Conservation (phyloP, 192 early-diverging fungal genomes). For the Mortierella alpina region DNA sequence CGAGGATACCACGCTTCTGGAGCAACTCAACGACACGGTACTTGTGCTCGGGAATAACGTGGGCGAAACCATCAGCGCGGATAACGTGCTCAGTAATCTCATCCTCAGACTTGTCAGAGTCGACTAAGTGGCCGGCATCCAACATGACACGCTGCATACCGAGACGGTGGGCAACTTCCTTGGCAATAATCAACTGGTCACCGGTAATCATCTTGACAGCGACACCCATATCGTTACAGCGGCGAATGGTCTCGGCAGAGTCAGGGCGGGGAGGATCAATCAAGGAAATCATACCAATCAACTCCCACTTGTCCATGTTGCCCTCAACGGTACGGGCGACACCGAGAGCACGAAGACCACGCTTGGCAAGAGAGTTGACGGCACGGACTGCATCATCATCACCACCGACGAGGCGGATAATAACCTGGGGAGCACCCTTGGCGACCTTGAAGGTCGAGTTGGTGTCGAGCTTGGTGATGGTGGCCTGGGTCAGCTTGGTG, state of each 20-base stretch:
- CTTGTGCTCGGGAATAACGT: slow-evolving; percentile 99
- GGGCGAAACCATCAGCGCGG: slow-evolving; percentile 95
- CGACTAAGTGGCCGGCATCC: slow-evolving; percentile 85
- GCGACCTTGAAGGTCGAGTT: slow-evolving; percentile 85
- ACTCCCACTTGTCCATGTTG: slow-evolving; percentile 73
- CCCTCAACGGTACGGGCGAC: slow-evolving; percentile 81
- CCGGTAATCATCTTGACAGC: slow-evolving; percentile 92
- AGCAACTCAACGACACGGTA: slow-evolving; percentile 94
- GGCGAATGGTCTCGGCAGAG: slow-evolving; percentile 82
- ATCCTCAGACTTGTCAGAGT: slow-evolving; percentile 79
- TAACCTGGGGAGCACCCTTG: slow-evolving; percentile 96
- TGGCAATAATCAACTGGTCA: slow-evolving; percentile 89
- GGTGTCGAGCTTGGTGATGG: slow-evolving; percentile 74
- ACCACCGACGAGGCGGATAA: slow-evolving; percentile 82
- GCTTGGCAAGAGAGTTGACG: slow-evolving; percentile 84
- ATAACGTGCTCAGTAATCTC: slow-evolving; percentile 85
- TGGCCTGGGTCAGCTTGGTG: slow-evolving; percentile 89
- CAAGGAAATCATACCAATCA: slow-evolving; percentile 86
- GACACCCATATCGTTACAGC: slow-evolving; percentile 83
- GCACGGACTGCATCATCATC: slow-evolving; percentile 85
- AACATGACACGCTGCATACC: slow-evolving; percentile 89
- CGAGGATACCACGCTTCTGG: slow-evolving; percentile 84
- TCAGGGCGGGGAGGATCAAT: slow-evolving; percentile 85
- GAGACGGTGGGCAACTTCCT: slow-evolving; percentile 84
- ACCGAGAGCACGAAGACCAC: slow-evolving; percentile 85